Evolutionary conservation across 2,329 filamentous ascomycete species (phyloP), one percentile per base, ranked within the genome.

Genomic region (Pyrenophora seminiperda): DNA sequence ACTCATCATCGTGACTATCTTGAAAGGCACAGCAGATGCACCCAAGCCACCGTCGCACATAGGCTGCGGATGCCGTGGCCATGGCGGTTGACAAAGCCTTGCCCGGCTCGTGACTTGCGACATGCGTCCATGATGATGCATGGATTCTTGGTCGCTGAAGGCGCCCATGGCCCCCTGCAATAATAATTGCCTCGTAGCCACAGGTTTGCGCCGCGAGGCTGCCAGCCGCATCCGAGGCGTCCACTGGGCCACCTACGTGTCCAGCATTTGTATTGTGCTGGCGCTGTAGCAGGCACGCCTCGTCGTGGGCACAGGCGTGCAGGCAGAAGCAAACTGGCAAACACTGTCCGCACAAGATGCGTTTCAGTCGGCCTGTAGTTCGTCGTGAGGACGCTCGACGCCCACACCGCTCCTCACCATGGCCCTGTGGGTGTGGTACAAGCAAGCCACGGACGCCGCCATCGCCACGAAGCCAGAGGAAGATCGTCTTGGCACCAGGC

Each of bases 221-320:
- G 58, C 52, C 41, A 46, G 44, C 40, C 44, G 47, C 45, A 48
- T 54, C 46, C 47, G 46, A 57, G 41, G 54, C 49, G 44, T 52
- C 53, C 52, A 54, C 33, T 43, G 40, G 42, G 41, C 20, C 29
- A 32, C 33, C 24, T 22, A 17, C n/a, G 34, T 36, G 51, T 46
- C 56, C 58, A 49, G 50, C 49, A 44, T 22, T 52, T 20, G 54
- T 67, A 62, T 59, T 67, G 58, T 57, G 60, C 56, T 68, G 65
- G 59, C 54, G 54, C 47, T 38, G 31, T 51, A n/a, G 37, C 17
- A 43, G 24, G 45, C 58, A 27, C 22, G 4, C 22, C 5, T 27
- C 7, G 4, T 27, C 22, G 7, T 27, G 22, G 22, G 22, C 22
- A 7, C 10, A 7, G 22, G 24, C 24, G 24, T 27, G 24, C 24